Conservation (phyloP, 1,284 basidiomycete species). For the Moesziomyces aphidis region DNA sequence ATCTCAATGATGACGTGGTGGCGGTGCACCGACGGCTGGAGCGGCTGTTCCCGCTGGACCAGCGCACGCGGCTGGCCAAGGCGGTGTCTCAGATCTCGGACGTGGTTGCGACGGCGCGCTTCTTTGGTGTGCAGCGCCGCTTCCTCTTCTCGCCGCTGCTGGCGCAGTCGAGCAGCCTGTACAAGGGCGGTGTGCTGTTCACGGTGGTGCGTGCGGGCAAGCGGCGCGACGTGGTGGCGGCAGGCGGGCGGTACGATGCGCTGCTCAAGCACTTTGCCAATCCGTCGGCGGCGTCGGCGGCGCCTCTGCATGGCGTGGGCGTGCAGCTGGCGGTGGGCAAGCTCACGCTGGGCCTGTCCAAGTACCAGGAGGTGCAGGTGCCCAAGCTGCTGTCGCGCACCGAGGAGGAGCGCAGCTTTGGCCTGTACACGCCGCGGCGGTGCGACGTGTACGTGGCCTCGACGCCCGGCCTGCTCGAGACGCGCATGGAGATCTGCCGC, state of each 20-base stretch:
- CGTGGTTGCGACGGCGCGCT: slow-evolving; percentile 75
- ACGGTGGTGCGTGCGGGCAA: slow-evolving; percentile 78
- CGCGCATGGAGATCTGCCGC: slow-evolving; percentile 80
- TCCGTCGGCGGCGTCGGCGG: slow-evolving; percentile 60
- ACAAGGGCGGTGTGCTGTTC: slow-evolving; percentile 80
- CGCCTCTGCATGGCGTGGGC: slow-evolving; percentile 75
- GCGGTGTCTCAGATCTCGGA: slow-evolving; percentile 74
- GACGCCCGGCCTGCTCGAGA: slow-evolving; percentile 78
- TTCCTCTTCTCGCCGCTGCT: slow-evolving; percentile 78
- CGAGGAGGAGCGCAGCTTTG: slow-evolving; percentile 83
- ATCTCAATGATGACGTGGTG: slow-evolving; percentile 55
- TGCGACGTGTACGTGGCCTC: slow-evolving; percentile 81
- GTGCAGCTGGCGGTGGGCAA: slow-evolving; percentile 84
- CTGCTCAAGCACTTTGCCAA: slow-evolving; percentile 76
- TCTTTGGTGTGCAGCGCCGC: slow-evolving; percentile 75
- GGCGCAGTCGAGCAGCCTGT: slow-evolving; percentile 74
- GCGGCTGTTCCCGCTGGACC: slow-evolving; percentile 52
- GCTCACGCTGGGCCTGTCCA: slow-evolving; percentile 78
- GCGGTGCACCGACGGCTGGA: slow-evolving; percentile 48
- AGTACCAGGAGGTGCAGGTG: slow-evolving; percentile 75
- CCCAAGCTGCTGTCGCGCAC: slow-evolving; percentile 75
- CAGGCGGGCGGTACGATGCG: slow-evolving; percentile 83
- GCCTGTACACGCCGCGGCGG: slow-evolving; percentile 84
- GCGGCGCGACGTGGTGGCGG: slow-evolving; percentile 78
- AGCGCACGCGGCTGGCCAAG: slow-evolving; percentile 55